A percentile compares a stretch with the other conserved stretches of the same genome.
These are phyloP conservation scores for Kwoniella europaea DNA, from an alignment of 768 basidiomycete genomes.

Conservation along the genomic window DNA sequence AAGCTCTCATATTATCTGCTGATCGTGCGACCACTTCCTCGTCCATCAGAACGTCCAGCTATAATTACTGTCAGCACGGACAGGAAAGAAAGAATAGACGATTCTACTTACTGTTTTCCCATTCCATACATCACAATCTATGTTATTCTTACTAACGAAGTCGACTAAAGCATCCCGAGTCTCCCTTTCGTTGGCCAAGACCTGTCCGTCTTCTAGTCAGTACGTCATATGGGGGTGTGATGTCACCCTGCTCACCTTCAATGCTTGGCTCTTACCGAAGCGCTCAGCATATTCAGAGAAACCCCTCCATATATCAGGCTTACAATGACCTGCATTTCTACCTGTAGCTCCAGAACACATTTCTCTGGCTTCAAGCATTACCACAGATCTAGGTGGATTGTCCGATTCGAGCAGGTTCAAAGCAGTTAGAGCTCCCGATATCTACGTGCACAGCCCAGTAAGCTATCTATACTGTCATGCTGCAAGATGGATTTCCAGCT, in stretches of 20 bases:
- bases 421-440: conserved; percentile 29
- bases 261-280: conserved; percentile 32
- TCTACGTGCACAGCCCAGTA: conserved; percentile 1
- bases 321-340: conserved; percentile 58
- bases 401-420: conserved; percentile 28
- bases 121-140: conserved; percentile 45
- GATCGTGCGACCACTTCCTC: conserved; percentile 39
- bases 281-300: conserved; percentile 29
- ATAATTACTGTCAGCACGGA: neutral
- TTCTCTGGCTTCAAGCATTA: conserved; percentile 80
- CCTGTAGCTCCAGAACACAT: conserved; percentile 66
- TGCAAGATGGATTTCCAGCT: conserved; percentile 2
- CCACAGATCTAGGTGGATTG: conserved; percentile 58
- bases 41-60: conserved; percentile 43
- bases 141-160: conserved; percentile 30
- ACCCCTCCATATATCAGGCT: conserved; percentile 36
- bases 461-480: no score
- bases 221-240: neutral
- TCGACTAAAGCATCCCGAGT: conserved; percentile 31
- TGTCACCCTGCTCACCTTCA: conserved; percentile 20
- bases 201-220: conserved; percentile 9
- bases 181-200: conserved; percentile 36
- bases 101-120: conserved; percentile 36
- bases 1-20: conserved; percentile 38
- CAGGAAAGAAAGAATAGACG: neutral